phyloP scores from a whole-genome alignment of 805 yeast genomes.

The Metschnikowia baotianmanensis region DNA sequence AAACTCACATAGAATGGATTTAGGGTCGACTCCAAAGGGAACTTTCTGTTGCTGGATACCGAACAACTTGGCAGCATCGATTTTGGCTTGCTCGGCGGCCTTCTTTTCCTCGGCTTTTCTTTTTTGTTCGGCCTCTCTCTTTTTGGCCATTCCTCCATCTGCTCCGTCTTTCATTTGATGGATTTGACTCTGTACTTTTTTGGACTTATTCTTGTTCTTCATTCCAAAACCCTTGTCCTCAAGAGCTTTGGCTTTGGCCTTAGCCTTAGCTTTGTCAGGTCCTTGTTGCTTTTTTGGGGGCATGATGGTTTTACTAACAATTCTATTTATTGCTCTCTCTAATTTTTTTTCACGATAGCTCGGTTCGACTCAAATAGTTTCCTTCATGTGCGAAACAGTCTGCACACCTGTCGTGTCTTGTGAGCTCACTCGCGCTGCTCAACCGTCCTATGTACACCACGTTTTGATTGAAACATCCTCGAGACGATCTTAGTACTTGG shows the following conservation, averaged over 20 bases:
- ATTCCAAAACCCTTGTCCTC: constrained; percentile 93
- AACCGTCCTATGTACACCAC: too few species aligned
- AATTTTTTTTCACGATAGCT: constrained; percentile 13
- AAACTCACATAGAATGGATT: constrained; percentile 84
- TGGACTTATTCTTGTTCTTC: constrained; percentile 92
- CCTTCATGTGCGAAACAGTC: constrained; percentile 9
- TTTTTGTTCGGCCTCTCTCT: constrained; percentile 71
- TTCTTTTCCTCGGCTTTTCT: constrained; percentile 75
- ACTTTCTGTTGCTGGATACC: constrained; percentile 77
- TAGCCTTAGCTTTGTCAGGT: constrained; percentile 62
- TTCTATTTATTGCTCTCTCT: constrained; percentile 6
- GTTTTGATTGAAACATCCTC: too few species aligned
- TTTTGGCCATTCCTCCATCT: constrained; percentile 54
- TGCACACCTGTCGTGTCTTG: constrained; percentile 10
- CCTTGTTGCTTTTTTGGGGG: constrained; percentile 71
- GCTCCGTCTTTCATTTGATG: constrained; percentile 41
- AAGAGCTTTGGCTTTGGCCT: constrained; percentile 58
- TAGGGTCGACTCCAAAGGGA: constrained; percentile 97
- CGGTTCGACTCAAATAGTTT: constrained; percentile 8
- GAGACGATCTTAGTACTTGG: background rate
- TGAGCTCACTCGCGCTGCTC: too few species aligned
- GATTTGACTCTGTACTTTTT: constrained; percentile 72
- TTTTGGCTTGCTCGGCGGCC: constrained; percentile 86
- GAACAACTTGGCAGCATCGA: constrained; percentile 78
- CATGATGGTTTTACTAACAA: constrained; percentile 38